These are phyloP conservation scores for Leccinum imitatum DNA, from an alignment of 768 basidiomycete genomes.

Conservation along the genomic window DNA sequence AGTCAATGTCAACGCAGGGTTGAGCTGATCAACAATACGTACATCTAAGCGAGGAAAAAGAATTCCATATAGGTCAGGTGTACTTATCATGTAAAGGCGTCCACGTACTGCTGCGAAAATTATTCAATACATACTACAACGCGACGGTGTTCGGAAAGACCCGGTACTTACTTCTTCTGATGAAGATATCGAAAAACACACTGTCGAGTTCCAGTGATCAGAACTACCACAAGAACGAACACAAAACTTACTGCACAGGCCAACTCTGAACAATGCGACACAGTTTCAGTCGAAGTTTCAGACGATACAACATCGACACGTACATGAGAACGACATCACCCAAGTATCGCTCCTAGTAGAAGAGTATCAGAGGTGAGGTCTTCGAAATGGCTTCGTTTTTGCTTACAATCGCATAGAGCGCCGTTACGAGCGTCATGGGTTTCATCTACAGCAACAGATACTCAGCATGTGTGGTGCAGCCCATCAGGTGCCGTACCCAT, in stretches of 20 bases:
- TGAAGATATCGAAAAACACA: conserved; percentile 20
- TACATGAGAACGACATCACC: conserved; percentile 33
- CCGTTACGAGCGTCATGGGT: conserved; percentile 25
- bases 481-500: conserved; percentile 24
- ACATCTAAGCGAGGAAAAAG: conserved; percentile 18
- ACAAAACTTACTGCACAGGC: conserved; percentile 22
- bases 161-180: conserved; percentile 18
- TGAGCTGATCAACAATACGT: neutral
- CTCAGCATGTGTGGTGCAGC: neutral
- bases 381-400: neutral
- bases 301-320: conserved; percentile 2
- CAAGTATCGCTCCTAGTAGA: conserved; percentile 29
- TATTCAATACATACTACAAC: conserved; percentile 7
- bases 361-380: conserved; percentile 1
- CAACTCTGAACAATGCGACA: conserved; percentile 8
- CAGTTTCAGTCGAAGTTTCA: neutral
- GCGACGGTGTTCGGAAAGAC: neutral
- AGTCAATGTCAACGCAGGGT: neutral
- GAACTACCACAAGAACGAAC: neutral
- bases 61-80: neutral
- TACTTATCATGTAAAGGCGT: neutral
- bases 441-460: conserved; percentile 21
- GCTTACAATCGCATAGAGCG: conserved; percentile 28
- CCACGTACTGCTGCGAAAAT: conserved; percentile 25
- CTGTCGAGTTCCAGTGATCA: conserved; percentile 6